These are phyloP conservation scores for Bombardia bombarda DNA, from an alignment of 495 filamentous ascomycete genomes.

Conservation along the genomic window DNA sequence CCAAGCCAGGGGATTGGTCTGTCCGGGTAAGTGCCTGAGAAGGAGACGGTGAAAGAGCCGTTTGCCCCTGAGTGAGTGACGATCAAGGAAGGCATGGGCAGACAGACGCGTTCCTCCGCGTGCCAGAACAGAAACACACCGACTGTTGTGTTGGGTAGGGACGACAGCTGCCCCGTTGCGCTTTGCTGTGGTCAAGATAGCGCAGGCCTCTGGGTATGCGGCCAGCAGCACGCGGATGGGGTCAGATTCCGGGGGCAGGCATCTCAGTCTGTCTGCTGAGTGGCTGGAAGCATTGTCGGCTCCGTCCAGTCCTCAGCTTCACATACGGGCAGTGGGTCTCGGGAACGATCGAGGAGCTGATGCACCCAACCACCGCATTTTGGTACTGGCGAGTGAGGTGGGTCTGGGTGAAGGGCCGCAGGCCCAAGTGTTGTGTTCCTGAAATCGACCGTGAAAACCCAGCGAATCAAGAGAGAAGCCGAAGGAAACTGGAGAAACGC, in stretches of 20 bases:
- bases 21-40: no score
- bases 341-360: conserved; percentile 3
- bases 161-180: conserved; percentile 10
- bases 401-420: no score
- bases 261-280: conserved; percentile 10
- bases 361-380: conserved; percentile 27
- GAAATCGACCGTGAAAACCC: neutral
- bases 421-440: neutral
- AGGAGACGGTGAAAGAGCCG: neutral
- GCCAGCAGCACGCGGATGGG: conserved; percentile 25
- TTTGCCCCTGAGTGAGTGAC: neutral
- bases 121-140: conserved; percentile 25
- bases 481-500: neutral
- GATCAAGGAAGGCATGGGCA: conserved; percentile 8
- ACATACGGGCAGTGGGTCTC: conserved; percentile 6
- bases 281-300: conserved; percentile 17
- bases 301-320: conserved; percentile 15
- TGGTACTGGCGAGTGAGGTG: conserved; percentile 3
- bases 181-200: conserved; percentile 21
- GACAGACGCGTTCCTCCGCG: conserved; percentile 26
- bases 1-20: no score
- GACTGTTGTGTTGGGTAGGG: conserved; percentile 23
- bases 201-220: conserved; percentile 31
- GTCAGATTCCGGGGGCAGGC: conserved; percentile 17
- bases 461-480: no score